Percentiles rank a stretch among this genome's conserved stretches.
Conservation (phyloP, 2,329 filamentous ascomycete genomes). For the Fusarium nelsonii region DNA sequence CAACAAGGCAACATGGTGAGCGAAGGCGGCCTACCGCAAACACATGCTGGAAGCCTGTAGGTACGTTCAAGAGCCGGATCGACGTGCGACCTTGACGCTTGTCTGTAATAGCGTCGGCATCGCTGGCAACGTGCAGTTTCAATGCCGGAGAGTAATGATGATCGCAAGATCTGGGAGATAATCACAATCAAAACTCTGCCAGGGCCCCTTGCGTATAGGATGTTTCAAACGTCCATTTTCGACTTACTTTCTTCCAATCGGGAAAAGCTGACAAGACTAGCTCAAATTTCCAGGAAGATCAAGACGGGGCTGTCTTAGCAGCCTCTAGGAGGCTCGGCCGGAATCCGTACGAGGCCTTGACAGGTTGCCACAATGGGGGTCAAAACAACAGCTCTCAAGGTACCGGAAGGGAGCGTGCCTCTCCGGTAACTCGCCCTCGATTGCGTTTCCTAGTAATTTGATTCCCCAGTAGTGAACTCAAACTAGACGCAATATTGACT, state of each 20-base stretch:
- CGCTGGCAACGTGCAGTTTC: slow-evolving; percentile 23
- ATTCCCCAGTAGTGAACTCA: slow-evolving; percentile 10
- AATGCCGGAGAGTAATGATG: slow-evolving; percentile 36
- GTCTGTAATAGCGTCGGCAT: slow-evolving; percentile 40
- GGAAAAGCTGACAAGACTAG: slow-evolving; percentile 37
- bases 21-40: slow-evolving; percentile 2
- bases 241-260: slow-evolving; percentile 33
- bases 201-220: slow-evolving; percentile 36
- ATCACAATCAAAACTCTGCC: slow-evolving; percentile 41
- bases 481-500: slow-evolving; percentile 8
- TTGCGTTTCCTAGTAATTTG: not conserved
- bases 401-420: not conserved
- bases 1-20: not conserved
- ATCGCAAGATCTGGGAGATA: slow-evolving; percentile 41
- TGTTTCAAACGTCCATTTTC: slow-evolving; percentile 47
- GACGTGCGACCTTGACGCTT: slow-evolving; percentile 28
- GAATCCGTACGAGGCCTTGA: slow-evolving; percentile 28
- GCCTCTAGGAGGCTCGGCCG: slow-evolving; percentile 36
- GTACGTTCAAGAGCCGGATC: slow-evolving; percentile 34
- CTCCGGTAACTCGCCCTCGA: slow-evolving; percentile 1
- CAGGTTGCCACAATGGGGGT: slow-evolving; percentile 23
- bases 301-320: slow-evolving; percentile 2
- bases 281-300: slow-evolving; percentile 17
- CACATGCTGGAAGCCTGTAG: slow-evolving; percentile 3
- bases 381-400: slow-evolving; percentile 6